phyloP scores from a whole-genome alignment of 2,329 filamentous ascomycete genomes.

The Botrytis byssoidea region DNA sequence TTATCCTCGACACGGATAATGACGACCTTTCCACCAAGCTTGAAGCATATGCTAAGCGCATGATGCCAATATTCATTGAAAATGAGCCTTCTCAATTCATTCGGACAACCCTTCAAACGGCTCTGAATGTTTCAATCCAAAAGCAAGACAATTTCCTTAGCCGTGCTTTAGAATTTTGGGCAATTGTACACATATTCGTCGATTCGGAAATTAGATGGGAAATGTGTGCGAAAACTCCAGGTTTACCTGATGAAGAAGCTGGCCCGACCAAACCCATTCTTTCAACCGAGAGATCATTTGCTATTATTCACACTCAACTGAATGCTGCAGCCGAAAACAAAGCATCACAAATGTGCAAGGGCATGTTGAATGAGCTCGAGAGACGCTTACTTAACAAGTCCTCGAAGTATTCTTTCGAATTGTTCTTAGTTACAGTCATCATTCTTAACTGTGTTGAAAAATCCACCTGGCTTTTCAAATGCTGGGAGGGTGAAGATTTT shows the following conservation, averaged over 20 bases:
- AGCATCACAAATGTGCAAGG: constrained; percentile 58
- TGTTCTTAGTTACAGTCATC: constrained; percentile 61
- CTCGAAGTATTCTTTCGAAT: constrained; percentile 51
- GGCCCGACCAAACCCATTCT: constrained; percentile 29
- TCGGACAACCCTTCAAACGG: constrained; percentile 55
- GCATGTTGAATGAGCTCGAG: constrained; percentile 59
- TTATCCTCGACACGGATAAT: constrained; percentile 59
- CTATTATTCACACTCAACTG: constrained; percentile 62
- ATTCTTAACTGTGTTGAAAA: constrained; percentile 67
- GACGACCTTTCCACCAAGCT: constrained; percentile 60
- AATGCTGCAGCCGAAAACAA: constrained; percentile 64
- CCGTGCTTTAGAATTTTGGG: constrained; percentile 62
- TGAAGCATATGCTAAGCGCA: constrained; percentile 59
- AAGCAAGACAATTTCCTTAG: constrained; percentile 55
- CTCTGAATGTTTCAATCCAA: constrained; percentile 46
- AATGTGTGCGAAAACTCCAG: constrained; percentile 29
- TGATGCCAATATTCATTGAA: constrained; percentile 56
- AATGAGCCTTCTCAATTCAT: constrained; percentile 61
- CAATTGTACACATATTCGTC: constrained; percentile 59
- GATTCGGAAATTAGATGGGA: constrained; percentile 63
- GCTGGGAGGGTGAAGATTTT: constrained; percentile 61
- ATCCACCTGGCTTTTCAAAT: constrained; percentile 67
- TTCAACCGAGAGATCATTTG: constrained; percentile 43
- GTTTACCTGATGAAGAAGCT: constrained; percentile 25
- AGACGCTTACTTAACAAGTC: constrained; percentile 58